Conservation (phyloP, 179 eudicot genomes). For the Corrigiola litoralis region DNA sequence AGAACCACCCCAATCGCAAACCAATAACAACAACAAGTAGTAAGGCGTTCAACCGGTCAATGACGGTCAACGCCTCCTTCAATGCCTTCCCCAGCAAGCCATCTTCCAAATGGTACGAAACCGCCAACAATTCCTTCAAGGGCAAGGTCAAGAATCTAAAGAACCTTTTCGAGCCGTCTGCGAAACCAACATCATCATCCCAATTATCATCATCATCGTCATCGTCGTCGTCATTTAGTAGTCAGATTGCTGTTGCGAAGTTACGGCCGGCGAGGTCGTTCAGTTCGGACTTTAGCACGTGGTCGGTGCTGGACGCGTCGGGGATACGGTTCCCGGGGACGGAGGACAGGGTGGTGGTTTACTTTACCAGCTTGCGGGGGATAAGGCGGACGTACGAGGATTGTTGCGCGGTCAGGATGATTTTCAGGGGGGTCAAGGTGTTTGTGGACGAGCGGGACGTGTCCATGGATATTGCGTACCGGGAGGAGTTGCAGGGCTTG, state of each 20-base stretch:
- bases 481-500: conserved; percentile 54
- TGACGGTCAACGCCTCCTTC: conserved; percentile 37
- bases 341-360: conserved; percentile 68
- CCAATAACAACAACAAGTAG: too few relatives aligned
- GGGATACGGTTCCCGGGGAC: conserved; percentile 56
- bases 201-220: conserved; percentile 1
- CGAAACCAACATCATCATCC: not conserved
- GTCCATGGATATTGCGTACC: conserved; percentile 67
- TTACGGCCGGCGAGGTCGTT: conserved; percentile 29
- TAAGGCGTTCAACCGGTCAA: conserved; percentile 48
- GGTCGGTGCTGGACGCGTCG: conserved; percentile 33
- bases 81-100: conserved; percentile 29
- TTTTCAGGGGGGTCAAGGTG: conserved; percentile 54
- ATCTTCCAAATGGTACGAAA: conserved; percentile 32
- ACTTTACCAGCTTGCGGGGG: conserved; percentile 72
- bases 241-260: conserved; percentile 4
- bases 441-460: conserved; percentile 73
- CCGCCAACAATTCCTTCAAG: conserved; percentile 47
- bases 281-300: conserved; percentile 23
- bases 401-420: conserved; percentile 58
- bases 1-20: too few relatives aligned
- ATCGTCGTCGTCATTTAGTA: not conserved
- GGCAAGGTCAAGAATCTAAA: conserved; percentile 62
- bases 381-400: conserved; percentile 69
- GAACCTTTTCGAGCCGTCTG: conserved; percentile 32